These are phyloP conservation scores for Pseudogymnoascus sp. DNA, from an alignment of 2,329 filamentous ascomycete species.

Conservation along the genomic window DNA sequence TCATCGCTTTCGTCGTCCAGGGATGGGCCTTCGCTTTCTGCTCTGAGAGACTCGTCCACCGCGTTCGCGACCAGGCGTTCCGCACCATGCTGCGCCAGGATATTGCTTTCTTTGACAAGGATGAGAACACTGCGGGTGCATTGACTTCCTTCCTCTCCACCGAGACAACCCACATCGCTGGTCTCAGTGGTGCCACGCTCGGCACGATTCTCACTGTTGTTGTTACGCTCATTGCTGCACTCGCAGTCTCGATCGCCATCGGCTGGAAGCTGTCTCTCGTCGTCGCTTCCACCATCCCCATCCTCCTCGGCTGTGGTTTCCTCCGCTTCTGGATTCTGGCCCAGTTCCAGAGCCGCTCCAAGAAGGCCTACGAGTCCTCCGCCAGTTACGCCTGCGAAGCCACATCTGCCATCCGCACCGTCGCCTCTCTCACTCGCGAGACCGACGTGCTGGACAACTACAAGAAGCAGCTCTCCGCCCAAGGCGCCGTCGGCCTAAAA, in stretches of 20 bases:
- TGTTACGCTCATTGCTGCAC: slow-evolving; percentile 71
- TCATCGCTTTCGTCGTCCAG: slow-evolving; percentile 60
- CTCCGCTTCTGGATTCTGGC: slow-evolving; percentile 79
- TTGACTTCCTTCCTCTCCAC: slow-evolving; percentile 84
- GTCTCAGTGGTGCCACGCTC: slow-evolving; percentile 78
- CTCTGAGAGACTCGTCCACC: slow-evolving; percentile 77
- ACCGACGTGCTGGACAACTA: slow-evolving; percentile 69
- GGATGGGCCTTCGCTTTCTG: slow-evolving; percentile 73
- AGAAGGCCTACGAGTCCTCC: slow-evolving; percentile 69
- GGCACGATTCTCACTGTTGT: slow-evolving; percentile 75
- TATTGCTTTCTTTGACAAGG: slow-evolving; percentile 81
- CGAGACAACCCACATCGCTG: slow-evolving; percentile 80
- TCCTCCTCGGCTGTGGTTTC: slow-evolving; percentile 75
- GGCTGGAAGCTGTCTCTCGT: slow-evolving; percentile 86
- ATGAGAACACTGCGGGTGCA: slow-evolving; percentile 82
- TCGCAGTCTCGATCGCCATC: slow-evolving; percentile 61
- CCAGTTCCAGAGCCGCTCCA: slow-evolving; percentile 69
- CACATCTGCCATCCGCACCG: slow-evolving; percentile 86
- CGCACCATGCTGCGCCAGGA: slow-evolving; percentile 85
- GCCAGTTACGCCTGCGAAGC: slow-evolving; percentile 89
- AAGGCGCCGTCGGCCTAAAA: slow-evolving; percentile 59
- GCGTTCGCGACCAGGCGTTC: slow-evolving; percentile 76
- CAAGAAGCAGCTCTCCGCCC: slow-evolving; percentile 53
- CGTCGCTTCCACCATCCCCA: slow-evolving; percentile 67
- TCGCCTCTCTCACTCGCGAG: slow-evolving; percentile 84